Base-by-base conservation (phyloP, 2,329 filamentous ascomycete genomes). In the Sporothrix inflata region DNA sequence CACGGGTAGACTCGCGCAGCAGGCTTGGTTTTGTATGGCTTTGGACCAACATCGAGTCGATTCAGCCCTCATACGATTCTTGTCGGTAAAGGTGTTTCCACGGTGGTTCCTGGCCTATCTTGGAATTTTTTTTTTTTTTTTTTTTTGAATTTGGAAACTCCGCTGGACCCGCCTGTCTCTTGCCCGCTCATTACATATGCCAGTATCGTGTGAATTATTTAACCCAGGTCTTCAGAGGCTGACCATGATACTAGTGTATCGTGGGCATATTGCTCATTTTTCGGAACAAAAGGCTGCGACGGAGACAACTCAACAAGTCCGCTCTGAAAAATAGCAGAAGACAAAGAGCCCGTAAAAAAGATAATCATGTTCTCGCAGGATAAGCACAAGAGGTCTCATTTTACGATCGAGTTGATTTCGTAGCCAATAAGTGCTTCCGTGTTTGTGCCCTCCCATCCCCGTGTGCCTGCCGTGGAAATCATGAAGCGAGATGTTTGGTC, bases 381-480 rank as follows among this genome's bases (percentile, higher is more conserved):
- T 21, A 65, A 21, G 11, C n/a, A 8, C 6, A 19, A 42, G 14
- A 16, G 40, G 27, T 4, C 53, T 65, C 16, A 74, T 53, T 70
- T 71, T 5, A 55, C 24, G 27, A 76, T 30, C 12, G 73, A 61
- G 11, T 83, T 84, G 76, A 99, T 97, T 83, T 99, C 96, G 81
- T 99, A 99, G 19, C 96, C 96, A 71, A 99, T 89, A 73, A 99
- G 81, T 0, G 96, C 94, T 83, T 99, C 96, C 0, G 96, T 98
- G 47, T 88, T 91, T 24, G 88, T 90, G 1, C 96, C 96, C 80
- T 98, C 96, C 96, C 96, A 99, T 0, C 96, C 96, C 74, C 96
- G 85, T 74, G 96, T 98, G 0, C 96, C 96, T 4, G 93, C 94
- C 0, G 94, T 93, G 1, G 93, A 95, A 45, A 99, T 88, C 91